Evolutionary conservation across 1,284 basidiomycete species (phyloP), one percentile per base, ranked within the genome.

Genomic region (Takashimella tepidaria): DNA sequence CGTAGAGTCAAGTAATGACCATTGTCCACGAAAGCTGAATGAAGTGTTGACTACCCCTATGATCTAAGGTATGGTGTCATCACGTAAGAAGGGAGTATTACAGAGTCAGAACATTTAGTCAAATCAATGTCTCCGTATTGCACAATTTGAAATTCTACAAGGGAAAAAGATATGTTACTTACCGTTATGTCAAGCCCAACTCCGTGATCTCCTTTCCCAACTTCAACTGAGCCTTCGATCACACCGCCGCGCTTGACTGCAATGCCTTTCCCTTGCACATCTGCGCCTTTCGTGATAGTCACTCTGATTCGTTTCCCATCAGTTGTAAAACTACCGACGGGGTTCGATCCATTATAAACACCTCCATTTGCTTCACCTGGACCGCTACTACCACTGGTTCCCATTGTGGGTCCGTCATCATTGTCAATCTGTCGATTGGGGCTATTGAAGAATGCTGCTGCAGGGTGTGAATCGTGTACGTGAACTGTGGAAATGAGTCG

Each of bases 1-100:
- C 13, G 65, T 41, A 0, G 66, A 68, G 44, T 69, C 68, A 43
- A 69, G 56, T 10, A 69, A 49, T 22, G 63, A 65, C 42, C 67
- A 68, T 48, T 69, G 68, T 3, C 68, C 68, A 50, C 68, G 51
- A 22, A 67, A 56, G 37, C 65, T 67, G 55, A 64, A 69, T 19
- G 57, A 57, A 0, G 66, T 66, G 20, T 66, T 63, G 40, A 64
- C 60, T 24, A 61, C 43, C 4, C 68, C 66, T 5, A 68, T 44
- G 27, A 69, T 62, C 65, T 67, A 31, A 12, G 10, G 5, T 31
- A 23, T 40, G 31, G 16, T 23, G 12, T 37, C 31, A 37, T 37
- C 31, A 37, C 31, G 31, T 37, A 8, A 37, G 31, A 19, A 19
- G n/a, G 37, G 10, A 42, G 25, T 2, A 41, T 49, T 19, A 5